Evolutionary conservation across 2,329 filamentous ascomycete species (phyloP).

Genomic region (Scorias spongiosa): DNA sequence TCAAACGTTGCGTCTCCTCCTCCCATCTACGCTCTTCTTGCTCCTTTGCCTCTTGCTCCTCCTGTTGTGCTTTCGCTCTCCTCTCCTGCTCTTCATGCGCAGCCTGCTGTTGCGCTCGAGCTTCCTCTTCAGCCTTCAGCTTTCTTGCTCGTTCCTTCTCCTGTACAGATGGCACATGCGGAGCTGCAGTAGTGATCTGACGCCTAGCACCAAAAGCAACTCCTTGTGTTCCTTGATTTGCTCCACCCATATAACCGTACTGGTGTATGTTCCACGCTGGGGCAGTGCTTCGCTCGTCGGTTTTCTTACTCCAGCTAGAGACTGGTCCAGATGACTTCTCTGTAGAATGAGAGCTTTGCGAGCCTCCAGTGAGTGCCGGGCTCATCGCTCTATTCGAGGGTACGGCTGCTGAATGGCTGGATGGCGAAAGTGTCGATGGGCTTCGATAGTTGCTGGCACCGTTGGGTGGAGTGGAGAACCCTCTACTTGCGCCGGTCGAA

Average conservation of each 20-base stretch:
- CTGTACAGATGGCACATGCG: conserved; percentile 62
- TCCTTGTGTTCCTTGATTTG: conserved; percentile 87
- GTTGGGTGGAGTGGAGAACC: conserved; percentile 6
- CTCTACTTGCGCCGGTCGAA: conserved; percentile 5
- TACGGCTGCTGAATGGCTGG: conserved; percentile 13
- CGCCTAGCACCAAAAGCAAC: conserved; percentile 82
- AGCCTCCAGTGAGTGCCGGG: conserved; percentile 33
- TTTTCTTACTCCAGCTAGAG: conserved; percentile 81
- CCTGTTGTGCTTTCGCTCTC: conserved; percentile 32
- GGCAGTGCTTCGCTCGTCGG: conserved; percentile 63
- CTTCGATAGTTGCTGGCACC: conserved; percentile 1
- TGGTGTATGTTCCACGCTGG: conserved; percentile 98
- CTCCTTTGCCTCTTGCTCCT: conserved; percentile 38
- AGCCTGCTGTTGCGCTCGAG: conserved; percentile 29
- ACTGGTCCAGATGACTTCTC: conserved; percentile 40
- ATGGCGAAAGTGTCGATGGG: conserved; percentile 1
- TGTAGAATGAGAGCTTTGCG: conserved; percentile 43
- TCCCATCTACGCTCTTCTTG: conserved; percentile 55
- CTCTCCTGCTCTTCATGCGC: conserved; percentile 37
- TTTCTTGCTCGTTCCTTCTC: conserved; percentile 63
- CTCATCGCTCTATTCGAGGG: conserved; percentile 24
- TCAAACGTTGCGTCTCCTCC: conserved; percentile 44
- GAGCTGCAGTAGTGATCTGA: conserved; percentile 76
- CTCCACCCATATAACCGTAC: conserved; percentile 96
- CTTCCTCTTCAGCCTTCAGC: conserved; percentile 42